Percentiles rank a stretch among this genome's conserved stretches.
Conservation (phyloP, 768 basidiomycete species). For the Hemileccinum impolitum region DNA sequence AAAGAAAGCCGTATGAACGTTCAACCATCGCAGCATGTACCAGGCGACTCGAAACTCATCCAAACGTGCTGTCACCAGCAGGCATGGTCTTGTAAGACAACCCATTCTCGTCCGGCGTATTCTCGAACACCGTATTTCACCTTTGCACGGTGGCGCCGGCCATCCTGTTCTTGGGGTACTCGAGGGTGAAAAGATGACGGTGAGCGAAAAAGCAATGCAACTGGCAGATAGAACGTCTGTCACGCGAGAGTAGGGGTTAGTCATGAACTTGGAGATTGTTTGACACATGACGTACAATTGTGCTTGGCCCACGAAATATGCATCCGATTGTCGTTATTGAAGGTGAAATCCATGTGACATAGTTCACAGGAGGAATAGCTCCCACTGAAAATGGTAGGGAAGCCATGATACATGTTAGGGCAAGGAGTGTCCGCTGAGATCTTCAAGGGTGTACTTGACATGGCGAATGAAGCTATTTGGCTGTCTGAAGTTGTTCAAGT, state of each 20-base stretch:
- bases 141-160: constrained; percentile 54
- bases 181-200: constrained; percentile 59
- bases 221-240: constrained; percentile 64
- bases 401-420: constrained; percentile 24
- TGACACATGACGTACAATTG: constrained; percentile 29
- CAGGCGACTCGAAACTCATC: too few species aligned
- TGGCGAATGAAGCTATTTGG: constrained; percentile 60
- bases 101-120: constrained; percentile 26
- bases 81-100: constrained; percentile 12
- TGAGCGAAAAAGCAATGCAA: constrained; percentile 58
- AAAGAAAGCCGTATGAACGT: too few species aligned
- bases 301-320: constrained; percentile 61
- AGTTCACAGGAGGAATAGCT: constrained; percentile 66
- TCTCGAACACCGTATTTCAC: constrained; percentile 35
- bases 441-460: constrained; percentile 48
- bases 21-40: too few species aligned
- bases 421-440: not conserved
- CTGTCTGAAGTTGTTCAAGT: constrained; percentile 52
- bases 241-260: constrained; percentile 16
- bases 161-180: constrained; percentile 58
- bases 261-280: not conserved
- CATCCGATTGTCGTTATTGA: constrained; percentile 59
- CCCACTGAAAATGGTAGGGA: constrained; percentile 53
- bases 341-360: constrained; percentile 65
- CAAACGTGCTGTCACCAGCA: constrained; percentile 25